Conservation (phyloP, 1,284 basidiomycete genomes). For the Inonotus hispidus region DNA sequence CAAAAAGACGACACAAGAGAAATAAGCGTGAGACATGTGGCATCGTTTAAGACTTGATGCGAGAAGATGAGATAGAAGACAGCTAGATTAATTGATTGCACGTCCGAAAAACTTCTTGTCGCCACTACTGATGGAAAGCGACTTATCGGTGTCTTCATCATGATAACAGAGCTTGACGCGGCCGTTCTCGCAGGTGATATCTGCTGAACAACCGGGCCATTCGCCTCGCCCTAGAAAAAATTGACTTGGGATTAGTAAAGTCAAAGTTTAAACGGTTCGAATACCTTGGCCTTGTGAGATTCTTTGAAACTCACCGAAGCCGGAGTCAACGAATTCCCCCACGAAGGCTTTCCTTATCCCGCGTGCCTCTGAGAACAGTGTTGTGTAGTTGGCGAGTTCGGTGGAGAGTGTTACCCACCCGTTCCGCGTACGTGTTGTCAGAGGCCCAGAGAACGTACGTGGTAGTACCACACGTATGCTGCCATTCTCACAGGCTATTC, state of each 20-base stretch:
- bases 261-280: background rate
- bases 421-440: constrained; percentile 11
- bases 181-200: constrained; percentile 15
- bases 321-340: constrained; percentile 15
- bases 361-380: constrained; percentile 12
- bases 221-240: constrained; percentile 8
- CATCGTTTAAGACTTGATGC: background rate
- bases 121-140: background rate
- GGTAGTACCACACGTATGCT: constrained; percentile 12
- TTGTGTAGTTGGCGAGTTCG: constrained; percentile 1
- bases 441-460: constrained; percentile 14
- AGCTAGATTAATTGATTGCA: background rate
- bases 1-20: no score
- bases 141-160: constrained; percentile 13
- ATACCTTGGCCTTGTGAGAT: no score
- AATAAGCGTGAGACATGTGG: no score
- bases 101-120: background rate
- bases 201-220: constrained; percentile 16
- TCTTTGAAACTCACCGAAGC: constrained; percentile 6
- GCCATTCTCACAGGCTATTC: constrained; percentile 7
- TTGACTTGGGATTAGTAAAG: background rate
- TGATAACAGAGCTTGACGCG: constrained; percentile 15
- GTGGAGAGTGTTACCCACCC: constrained; percentile 9
- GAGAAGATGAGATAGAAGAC: background rate
- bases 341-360: constrained; percentile 16